Evolutionary conservation across 116 monocot species (phyloP), one percentile per base, ranked within the genome.

Genomic region (Posidonia oceanica): DNA sequence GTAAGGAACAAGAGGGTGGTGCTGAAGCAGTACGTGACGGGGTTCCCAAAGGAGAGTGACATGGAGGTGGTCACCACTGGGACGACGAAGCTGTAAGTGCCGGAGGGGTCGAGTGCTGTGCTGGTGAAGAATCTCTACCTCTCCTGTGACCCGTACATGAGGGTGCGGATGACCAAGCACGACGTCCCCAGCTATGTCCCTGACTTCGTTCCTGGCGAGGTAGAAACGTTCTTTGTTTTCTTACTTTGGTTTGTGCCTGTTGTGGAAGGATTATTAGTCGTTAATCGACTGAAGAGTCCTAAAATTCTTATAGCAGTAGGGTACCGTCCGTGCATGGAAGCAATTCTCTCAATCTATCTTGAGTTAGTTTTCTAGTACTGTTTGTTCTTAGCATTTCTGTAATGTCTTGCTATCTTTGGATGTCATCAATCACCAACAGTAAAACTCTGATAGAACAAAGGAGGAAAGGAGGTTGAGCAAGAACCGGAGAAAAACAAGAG

Each of bases 71-170:
- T 77, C 29, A 38, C 74, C 12, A 23, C 59, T 14, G 78, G 66
- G n/a, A 75, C 78, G 38, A 38, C 77, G 55, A 39, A 40, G 40
- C 44, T 78, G 51, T 42, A 16, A 22, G 78, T 84, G 0, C 75
- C 81, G 10, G 78, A 75, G 14, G 85, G 78, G 38, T 85, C 81
- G 23, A 64, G 14, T 39, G 80, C 75, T 5, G 65, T 92, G 38
- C 39, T 88, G 1, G 60, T 88, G n/a, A 85, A 92, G 85, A 92
- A 92, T 40, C 85, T 91, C 62, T 91, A 91, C 68, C 76, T 91
- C 54, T 91, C 91, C 29, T 91, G 91, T 64, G 91, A 91, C 39
- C 91, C 91, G 3, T 87, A 83, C 74, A 85, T 91, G 91, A 68
- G 87, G 21, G 0, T 1, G 21, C 72, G 82, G 44, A 87, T 91